These are phyloP conservation scores for Mucor sp. DNA, from an alignment of 371 early-diverging fungal species.

Conservation along the genomic window DNA sequence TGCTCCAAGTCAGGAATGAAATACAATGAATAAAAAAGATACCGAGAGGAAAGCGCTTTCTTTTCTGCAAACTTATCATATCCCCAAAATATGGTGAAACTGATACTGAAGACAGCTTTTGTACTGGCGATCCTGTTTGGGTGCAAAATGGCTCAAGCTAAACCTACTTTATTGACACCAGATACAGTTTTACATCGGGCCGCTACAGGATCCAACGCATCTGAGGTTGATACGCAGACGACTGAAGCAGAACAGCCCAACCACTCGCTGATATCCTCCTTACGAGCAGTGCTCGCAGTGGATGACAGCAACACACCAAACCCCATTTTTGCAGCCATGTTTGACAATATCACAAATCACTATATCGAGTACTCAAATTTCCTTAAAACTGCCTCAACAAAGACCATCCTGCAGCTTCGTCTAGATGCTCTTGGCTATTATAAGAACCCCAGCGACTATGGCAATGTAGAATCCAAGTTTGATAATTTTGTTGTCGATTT, in stretches of 20 bases:
- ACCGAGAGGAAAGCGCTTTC: not conserved
- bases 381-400: not conserved
- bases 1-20: not conserved
- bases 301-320: not conserved
- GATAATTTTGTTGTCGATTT: slow-evolving; percentile 1
- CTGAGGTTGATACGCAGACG: not conserved
- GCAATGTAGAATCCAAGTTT: not conserved
- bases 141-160: not conserved
- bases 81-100: not conserved
- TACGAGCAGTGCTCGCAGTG: not conserved
- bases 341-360: slow-evolving; percentile 1
- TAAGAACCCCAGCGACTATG: not conserved
- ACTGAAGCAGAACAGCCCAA: not conserved
- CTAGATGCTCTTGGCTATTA: not conserved
- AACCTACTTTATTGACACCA: not conserved
- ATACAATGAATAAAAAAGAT: not conserved
- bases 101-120: not conserved
- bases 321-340: not conserved
- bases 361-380: not conserved
- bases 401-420: not conserved
- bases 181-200: not conserved
- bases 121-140: not conserved
- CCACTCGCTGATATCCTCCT: not conserved
- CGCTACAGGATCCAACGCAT: not conserved
- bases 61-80: not conserved